A percentile compares a stretch with the other conserved stretches of the same genome.
phyloP scores from a whole-genome alignment of 2,329 filamentous ascomycete genomes.

The Aspergillus hortae region DNA sequence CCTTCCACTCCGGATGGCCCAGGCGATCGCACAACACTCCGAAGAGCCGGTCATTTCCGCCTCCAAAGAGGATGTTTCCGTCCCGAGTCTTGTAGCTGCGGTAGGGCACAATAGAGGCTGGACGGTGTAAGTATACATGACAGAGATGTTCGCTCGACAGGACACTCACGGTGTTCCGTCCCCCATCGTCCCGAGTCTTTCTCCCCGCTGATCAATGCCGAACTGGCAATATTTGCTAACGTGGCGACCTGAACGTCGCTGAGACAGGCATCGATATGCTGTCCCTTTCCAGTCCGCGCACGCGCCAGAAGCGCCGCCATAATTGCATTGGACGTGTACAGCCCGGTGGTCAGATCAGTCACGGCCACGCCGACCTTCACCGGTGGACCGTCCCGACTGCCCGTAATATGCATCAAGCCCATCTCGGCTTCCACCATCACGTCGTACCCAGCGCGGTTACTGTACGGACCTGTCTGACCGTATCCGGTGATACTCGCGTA shows the following conservation, averaged over 20 bases:
- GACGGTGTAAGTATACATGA: constrained; percentile 21
- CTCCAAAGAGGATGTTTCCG: constrained; percentile 61
- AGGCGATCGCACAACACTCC: constrained; percentile 58
- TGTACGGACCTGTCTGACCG: constrained; percentile 90
- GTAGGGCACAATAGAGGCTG: constrained; percentile 96
- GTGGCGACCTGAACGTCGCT: constrained; percentile 96
- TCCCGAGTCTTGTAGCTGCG: constrained; percentile 69
- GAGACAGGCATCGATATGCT: constrained; percentile 86
- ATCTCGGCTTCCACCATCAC: constrained; percentile 99
- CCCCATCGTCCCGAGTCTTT: constrained; percentile 90
- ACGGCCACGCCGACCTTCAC: constrained; percentile 98
- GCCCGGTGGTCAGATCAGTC: constrained; percentile 88
- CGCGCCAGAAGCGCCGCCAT: constrained; percentile 87
- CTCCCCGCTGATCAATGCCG: constrained; percentile 80
- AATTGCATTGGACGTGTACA: constrained; percentile 93
- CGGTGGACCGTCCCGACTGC: constrained; percentile 78
- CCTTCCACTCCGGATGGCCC: constrained; percentile 56
- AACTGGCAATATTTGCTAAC: constrained; percentile 91
- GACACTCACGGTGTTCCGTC: constrained; percentile 75
- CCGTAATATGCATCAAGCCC: constrained; percentile 98
- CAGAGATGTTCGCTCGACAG: no score
- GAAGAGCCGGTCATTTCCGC: constrained; percentile 61
- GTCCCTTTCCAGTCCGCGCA: constrained; percentile 70
- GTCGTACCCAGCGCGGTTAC: constrained; percentile 86
- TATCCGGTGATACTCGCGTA: constrained; percentile 98